phyloP scores from a whole-genome alignment of 768 basidiomycete species.

The Suillus occidentalis region DNA sequence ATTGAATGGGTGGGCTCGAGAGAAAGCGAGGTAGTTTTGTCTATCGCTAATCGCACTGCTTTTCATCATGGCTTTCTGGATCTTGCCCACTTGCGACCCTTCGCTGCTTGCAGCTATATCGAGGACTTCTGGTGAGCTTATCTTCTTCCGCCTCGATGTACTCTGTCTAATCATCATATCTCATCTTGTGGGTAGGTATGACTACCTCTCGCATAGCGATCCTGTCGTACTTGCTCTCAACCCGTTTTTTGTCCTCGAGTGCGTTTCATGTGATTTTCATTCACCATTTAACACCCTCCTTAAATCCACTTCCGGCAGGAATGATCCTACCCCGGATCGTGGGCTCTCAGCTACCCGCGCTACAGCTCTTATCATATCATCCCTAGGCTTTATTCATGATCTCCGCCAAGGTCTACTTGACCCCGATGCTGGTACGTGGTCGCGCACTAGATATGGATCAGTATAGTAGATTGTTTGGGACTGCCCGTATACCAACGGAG shows the following conservation, averaged over 20 bases:
- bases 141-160: conserved; percentile 2
- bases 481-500: conserved; percentile 87
- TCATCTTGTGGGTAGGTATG: conserved; percentile 53
- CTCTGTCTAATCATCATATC: conserved; percentile 11
- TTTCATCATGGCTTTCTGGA: conserved; percentile 3
- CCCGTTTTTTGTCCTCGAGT: conserved; percentile 98
- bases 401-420: conserved; percentile 78
- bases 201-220: conserved; percentile 86
- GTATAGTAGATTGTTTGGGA: conserved; percentile 87
- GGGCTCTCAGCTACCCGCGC: conserved; percentile 87
- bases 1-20: conserved; percentile 74
- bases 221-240: conserved; percentile 94
- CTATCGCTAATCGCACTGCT: background rate
- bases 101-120: conserved; percentile 73
- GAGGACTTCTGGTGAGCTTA: conserved; percentile 89
- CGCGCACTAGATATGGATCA: conserved; percentile 92
- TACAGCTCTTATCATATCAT: conserved; percentile 82
- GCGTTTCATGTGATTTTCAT: conserved; percentile 30
- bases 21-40: conserved; percentile 63
- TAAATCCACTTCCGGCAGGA: conserved; percentile 43
- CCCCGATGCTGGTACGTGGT: conserved; percentile 79
- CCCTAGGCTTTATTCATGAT: conserved; percentile 93
- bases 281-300: background rate
- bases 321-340: conserved; percentile 87
- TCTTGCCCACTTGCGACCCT: conserved; percentile 11